A percentile compares a stretch with the other conserved stretches of the same genome.
Conservation (phyloP, 805 yeast genomes). For the Candida dajiaensis region DNA sequence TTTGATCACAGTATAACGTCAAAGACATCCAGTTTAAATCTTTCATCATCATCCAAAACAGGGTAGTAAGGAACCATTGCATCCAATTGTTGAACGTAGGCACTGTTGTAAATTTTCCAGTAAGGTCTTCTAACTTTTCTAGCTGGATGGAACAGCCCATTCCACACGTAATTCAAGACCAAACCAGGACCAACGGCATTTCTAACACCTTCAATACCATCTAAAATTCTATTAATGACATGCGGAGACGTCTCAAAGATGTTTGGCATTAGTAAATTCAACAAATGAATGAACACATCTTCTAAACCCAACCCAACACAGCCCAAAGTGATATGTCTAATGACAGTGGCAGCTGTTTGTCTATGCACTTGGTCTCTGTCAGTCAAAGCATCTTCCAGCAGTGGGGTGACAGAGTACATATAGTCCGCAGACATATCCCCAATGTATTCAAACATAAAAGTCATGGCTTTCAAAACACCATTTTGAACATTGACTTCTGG, state of each 20-base stretch:
- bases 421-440: slow-evolving; percentile 79
- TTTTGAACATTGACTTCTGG: slow-evolving; percentile 93
- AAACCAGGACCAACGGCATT: slow-evolving; percentile 72
- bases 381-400: slow-evolving; percentile 83
- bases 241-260: slow-evolving; percentile 94
- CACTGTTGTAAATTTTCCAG: slow-evolving; percentile 77
- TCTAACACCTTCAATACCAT: slow-evolving; percentile 70
- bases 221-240: slow-evolving; percentile 76
- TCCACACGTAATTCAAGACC: slow-evolving; percentile 70
- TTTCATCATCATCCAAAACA: slow-evolving; percentile 30
- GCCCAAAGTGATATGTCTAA: slow-evolving; percentile 74
- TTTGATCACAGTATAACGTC: slow-evolving; percentile 7
- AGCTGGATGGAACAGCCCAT: slow-evolving; percentile 93
- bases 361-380: slow-evolving; percentile 91
- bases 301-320: slow-evolving; percentile 72
- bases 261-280: slow-evolving; percentile 83
- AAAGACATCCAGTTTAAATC: slow-evolving; percentile 16
- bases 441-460: slow-evolving; percentile 89
- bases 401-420: slow-evolving; percentile 69
- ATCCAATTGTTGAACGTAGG: slow-evolving; percentile 70
- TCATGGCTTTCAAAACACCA: slow-evolving; percentile 86
- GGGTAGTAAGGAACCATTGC: slow-evolving; percentile 84
- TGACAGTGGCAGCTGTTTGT: slow-evolving; percentile 89
- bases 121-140: slow-evolving; percentile 75
- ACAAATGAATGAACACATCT: slow-evolving; percentile 75